These are phyloP conservation scores for Schrenkiella parvula DNA, from an alignment of 345 rosid genomes.

Conservation along the genomic window DNA sequence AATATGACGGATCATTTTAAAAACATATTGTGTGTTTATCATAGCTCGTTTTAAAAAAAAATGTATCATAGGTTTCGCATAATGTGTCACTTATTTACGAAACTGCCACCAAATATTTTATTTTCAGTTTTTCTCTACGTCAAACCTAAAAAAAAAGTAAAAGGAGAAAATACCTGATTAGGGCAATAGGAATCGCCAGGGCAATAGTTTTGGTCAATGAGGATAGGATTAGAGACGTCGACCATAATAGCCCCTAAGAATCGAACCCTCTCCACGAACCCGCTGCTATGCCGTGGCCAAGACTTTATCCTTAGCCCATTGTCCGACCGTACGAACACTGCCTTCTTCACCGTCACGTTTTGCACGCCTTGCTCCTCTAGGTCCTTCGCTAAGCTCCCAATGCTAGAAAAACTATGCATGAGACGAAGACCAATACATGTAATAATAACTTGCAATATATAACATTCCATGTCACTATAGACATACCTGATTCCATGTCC, in stretches of 20 bases:
- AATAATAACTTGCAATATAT: background rate
- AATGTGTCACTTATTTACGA: background rate
- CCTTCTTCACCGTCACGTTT: constrained; percentile 42
- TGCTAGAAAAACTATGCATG: constrained; percentile 28
- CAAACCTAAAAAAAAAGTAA: background rate
- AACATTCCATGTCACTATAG: background rate
- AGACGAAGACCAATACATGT: background rate
- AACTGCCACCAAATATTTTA: background rate
- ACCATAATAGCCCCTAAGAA: constrained; percentile 39
- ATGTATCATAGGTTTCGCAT: too few species aligned
- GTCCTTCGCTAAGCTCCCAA: constrained; percentile 50
- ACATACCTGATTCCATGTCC: constrained; percentile 61
- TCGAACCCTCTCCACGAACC: constrained; percentile 43
- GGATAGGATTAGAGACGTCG: constrained; percentile 44
- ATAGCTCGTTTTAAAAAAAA: too few species aligned
- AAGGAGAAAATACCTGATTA: constrained; percentile 32
- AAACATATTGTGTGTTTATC: too few species aligned
- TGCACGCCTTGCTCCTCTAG: constrained; percentile 48
- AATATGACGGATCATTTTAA: background rate
- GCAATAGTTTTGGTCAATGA: constrained; percentile 63
- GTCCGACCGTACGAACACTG: constrained; percentile 37
- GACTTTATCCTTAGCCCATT: constrained; percentile 65
- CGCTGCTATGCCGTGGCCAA: constrained; percentile 62
- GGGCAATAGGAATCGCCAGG: constrained; percentile 50
- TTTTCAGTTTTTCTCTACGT: background rate